Percentiles rank a stretch among this genome's conserved stretches.
Evolutionary conservation across 371 early-diverging fungal species (phyloP).

Genomic region (Umbelopsis sp.): DNA sequence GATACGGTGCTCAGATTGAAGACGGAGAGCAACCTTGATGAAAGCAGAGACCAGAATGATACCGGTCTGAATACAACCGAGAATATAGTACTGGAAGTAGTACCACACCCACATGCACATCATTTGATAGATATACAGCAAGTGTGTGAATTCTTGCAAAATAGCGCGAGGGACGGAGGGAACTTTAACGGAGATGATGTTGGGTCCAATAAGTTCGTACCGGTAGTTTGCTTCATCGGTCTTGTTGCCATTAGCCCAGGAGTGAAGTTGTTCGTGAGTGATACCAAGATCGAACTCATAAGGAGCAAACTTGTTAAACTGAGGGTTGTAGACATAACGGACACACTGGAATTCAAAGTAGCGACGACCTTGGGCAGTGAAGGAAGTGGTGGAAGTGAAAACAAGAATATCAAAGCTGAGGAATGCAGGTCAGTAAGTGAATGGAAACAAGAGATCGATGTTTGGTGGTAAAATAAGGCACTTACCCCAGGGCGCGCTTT

Average conservation of each 20-base stretch:
- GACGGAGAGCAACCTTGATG: constrained; percentile 60
- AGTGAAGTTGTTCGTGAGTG: constrained; percentile 49
- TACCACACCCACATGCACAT: constrained; percentile 76
- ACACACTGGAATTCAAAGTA: constrained; percentile 78
- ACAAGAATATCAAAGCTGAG: constrained; percentile 41
- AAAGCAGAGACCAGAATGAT: constrained; percentile 70
- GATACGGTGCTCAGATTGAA: constrained; percentile 62
- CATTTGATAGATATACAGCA: constrained; percentile 78
- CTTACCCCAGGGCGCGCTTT: constrained; percentile 19
- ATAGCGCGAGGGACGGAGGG: constrained; percentile 53
- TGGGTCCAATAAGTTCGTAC: constrained; percentile 64
- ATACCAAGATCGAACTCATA: constrained; percentile 58
- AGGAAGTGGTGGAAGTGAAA: constrained; percentile 39
- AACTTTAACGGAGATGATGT: constrained; percentile 65
- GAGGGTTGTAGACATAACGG: constrained; percentile 66
- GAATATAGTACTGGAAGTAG: constrained; percentile 70
- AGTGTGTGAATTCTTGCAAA: constrained; percentile 63
- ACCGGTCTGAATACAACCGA: constrained; percentile 70
- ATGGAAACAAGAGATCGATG: background rate
- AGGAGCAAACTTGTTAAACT: constrained; percentile 54
- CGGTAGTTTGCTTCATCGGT: constrained; percentile 53
- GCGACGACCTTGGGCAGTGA: constrained; percentile 47
- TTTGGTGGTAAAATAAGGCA: constrained; percentile 8
- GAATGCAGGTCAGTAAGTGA: background rate
- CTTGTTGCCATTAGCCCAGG: constrained; percentile 51